Evolutionary conservation across 106 monocot species (phyloP).

Genomic region (Allium sativum): DNA sequence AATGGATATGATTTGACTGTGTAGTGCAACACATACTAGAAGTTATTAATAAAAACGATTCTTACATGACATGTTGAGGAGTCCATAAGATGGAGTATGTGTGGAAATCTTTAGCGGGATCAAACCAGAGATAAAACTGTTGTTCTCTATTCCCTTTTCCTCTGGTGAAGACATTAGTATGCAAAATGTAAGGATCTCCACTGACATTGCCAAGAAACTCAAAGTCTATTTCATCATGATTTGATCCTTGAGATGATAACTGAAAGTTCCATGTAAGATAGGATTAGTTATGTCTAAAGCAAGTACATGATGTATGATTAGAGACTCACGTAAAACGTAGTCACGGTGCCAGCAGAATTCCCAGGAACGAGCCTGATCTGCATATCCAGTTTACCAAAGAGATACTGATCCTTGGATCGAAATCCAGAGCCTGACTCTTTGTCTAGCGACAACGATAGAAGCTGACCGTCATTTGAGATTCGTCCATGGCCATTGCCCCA

Average conservation of each 20-base stretch:
- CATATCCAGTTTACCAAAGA: slow-evolving; percentile 18
- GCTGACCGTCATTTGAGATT: slow-evolving; percentile 9
- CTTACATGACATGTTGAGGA: slow-evolving; percentile 11
- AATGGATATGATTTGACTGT: neutral
- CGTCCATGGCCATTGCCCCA: slow-evolving; percentile 11
- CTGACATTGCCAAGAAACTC: slow-evolving; percentile 34
- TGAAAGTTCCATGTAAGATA: neutral
- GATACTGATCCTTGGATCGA: slow-evolving; percentile 13
- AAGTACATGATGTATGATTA: neutral
- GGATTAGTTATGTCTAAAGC: neutral
- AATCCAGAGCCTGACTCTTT: slow-evolving; percentile 13
- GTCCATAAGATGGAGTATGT: slow-evolving; percentile 58
- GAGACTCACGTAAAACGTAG: slow-evolving; percentile 12
- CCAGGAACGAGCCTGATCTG: slow-evolving; percentile 16
- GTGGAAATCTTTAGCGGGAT: slow-evolving; percentile 45
- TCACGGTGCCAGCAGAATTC: slow-evolving; percentile 18
- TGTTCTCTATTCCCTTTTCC: slow-evolving; percentile 56
- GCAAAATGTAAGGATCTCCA: slow-evolving; percentile 34
- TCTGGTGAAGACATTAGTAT: slow-evolving; percentile 49
- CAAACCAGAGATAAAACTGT: slow-evolving; percentile 57
- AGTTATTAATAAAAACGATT: neutral
- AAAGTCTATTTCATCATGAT: slow-evolving; percentile 46
- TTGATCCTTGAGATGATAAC: slow-evolving; percentile 16
- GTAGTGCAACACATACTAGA: neutral
- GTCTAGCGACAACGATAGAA: slow-evolving; percentile 13